Percentiles rank a stretch among this genome's conserved stretches.
Evolutionary conservation across 257 asterid species (phyloP).

Genomic region (Verbena officinalis): DNA sequence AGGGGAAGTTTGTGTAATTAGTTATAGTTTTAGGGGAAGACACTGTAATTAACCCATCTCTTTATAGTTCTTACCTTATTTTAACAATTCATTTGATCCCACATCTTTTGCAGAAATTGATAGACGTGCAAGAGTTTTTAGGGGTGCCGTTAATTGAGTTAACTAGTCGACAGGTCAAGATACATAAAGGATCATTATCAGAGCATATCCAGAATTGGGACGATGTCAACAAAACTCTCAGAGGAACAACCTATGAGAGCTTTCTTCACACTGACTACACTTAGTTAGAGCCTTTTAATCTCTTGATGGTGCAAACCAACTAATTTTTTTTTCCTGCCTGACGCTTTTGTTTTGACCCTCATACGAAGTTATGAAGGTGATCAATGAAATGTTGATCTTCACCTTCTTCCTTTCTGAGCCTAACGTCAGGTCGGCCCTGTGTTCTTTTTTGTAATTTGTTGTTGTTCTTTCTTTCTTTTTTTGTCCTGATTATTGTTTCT

Average conservation of each 20-base stretch:
- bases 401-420: conserved; percentile 1
- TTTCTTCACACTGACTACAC: conserved; percentile 67
- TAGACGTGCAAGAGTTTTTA: conserved; percentile 70
- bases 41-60: not conserved
- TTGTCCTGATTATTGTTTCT: no score
- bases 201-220: conserved; percentile 84
- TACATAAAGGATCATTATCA: conserved; percentile 77
- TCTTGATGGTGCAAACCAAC: not conserved
- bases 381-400: conserved; percentile 37
- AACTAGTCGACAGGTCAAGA: conserved; percentile 85
- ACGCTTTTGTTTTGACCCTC: conserved; percentile 16
- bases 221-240: conserved; percentile 58
- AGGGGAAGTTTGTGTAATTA: no score
- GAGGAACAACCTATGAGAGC: conserved; percentile 71
- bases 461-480: not conserved
- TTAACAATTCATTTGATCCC: not conserved
- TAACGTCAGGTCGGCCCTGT: no score
- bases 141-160: conserved; percentile 67
- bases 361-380: conserved; percentile 20
- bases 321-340: conserved; percentile 6
- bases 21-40: no score
- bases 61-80: not conserved
- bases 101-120: conserved; percentile 57
- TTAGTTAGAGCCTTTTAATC: conserved; percentile 22
- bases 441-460: not conserved